These are phyloP conservation scores for Schrenkiella parvula DNA, from an alignment of 345 rosid species.

Conservation along the genomic window DNA sequence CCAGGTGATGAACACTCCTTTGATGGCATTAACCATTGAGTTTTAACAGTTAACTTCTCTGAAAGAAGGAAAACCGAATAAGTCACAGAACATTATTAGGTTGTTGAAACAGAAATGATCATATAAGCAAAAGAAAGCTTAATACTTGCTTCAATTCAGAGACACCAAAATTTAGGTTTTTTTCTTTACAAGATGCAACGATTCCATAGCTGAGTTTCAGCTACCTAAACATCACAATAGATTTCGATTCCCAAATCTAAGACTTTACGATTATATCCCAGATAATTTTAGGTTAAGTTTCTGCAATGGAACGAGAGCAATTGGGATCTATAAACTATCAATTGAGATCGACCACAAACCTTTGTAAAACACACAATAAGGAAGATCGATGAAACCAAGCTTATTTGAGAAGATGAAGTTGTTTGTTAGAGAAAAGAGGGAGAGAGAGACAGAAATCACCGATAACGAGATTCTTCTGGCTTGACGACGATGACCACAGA, in stretches of 20 bases:
- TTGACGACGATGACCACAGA: not conserved
- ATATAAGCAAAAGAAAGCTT: not conserved
- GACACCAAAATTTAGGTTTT: not conserved
- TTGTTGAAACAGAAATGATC: not conserved
- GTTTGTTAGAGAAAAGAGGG: not conserved
- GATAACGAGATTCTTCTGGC: not conserved
- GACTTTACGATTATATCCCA: not conserved
- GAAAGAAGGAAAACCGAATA: not conserved
- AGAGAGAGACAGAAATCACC: slow-evolving; percentile 1
- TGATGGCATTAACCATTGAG: slow-evolving; percentile 77
- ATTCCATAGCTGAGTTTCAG: not conserved
- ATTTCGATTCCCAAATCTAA: not conserved
- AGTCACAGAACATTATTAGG: not conserved
- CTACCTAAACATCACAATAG: not conserved
- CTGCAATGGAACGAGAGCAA: not conserved
- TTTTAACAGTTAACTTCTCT: not conserved
- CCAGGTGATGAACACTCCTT: slow-evolving; percentile 81
- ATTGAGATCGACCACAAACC: not conserved
- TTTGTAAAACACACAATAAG: not conserved
- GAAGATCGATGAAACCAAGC: slow-evolving; percentile 2
- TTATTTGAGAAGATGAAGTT: not conserved
- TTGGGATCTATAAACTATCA: not conserved
- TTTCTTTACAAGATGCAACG: not conserved
- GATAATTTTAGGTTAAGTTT: not conserved
- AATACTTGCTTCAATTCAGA: not conserved